A percentile compares a stretch with the other conserved stretches of the same genome.
phyloP scores from a whole-genome alignment of 306 rosid species.

The Quercus gilva region DNA sequence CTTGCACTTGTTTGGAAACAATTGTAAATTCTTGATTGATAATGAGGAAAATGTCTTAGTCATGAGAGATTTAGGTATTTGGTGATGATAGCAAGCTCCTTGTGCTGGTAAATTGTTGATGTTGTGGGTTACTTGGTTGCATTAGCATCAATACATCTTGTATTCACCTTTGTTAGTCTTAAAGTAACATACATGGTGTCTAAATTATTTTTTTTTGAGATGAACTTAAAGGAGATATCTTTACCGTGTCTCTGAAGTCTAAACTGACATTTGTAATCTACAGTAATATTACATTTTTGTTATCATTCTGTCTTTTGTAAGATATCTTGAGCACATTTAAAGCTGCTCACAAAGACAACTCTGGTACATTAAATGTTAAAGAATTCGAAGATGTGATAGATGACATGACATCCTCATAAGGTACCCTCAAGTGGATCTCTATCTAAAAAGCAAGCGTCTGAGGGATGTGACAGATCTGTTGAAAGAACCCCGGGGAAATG shows the following conservation, averaged over 20 bases:
- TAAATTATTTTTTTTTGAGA: background rate
- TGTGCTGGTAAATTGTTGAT: background rate
- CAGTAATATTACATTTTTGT: background rate
- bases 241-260: background rate
- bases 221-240: background rate
- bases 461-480: conserved; percentile 54
- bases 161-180: background rate
- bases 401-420: conserved; percentile 80
- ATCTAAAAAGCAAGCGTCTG: conserved; percentile 53
- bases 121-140: background rate
- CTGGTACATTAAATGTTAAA: conserved; percentile 57
- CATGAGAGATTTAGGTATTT: conserved; percentile 1
- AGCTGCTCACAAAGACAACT: conserved; percentile 74
- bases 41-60: background rate
- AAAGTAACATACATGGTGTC: background rate
- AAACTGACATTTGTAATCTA: background rate
- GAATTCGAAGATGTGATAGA: conserved; percentile 76
- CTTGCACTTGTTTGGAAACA: background rate
- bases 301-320: conserved; percentile 46
- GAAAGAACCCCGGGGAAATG: conserved; percentile 60
- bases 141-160: background rate
- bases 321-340: conserved; percentile 63
- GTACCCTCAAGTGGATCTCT: conserved; percentile 81
- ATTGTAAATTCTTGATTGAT: background rate
- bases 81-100: conserved; percentile 1